Evolutionary conservation across 257 asterid species (phyloP).

Genomic region (Nicotiana attenuata): DNA sequence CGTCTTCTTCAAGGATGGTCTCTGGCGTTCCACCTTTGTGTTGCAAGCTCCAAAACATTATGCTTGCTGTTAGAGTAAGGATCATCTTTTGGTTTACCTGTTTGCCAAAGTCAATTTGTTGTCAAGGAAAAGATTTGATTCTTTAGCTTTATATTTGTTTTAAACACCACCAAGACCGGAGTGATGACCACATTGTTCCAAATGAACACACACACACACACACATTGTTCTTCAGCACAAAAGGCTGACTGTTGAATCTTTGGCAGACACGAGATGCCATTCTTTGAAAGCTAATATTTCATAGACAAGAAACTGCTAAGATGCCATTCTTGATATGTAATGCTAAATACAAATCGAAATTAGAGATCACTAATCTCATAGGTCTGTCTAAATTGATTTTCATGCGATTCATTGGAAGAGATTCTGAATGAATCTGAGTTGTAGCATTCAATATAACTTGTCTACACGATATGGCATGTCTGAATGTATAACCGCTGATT

Average conservation of each 20-base stretch:
- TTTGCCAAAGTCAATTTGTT: not conserved
- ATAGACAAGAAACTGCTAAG: no score
- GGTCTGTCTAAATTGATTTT: not conserved
- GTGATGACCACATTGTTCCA: no score
- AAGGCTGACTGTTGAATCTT: no score
- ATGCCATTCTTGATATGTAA: not conserved
- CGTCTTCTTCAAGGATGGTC: conserved; percentile 11
- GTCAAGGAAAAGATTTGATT: not conserved
- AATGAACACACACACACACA: no score
- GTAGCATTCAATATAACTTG: not conserved
- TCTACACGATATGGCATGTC: not conserved
- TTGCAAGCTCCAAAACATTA: conserved; percentile 13
- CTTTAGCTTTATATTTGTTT: no score
- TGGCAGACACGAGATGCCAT: no score
- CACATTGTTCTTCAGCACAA: no score
- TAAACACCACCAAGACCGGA: no score
- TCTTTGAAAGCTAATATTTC: not conserved
- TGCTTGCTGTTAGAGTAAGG: conserved; percentile 9
- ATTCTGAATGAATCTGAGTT: not conserved
- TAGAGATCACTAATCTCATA: not conserved
- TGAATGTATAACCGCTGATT: not conserved
- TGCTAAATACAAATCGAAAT: not conserved
- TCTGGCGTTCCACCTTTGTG: conserved; percentile 3
- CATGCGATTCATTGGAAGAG: not conserved
- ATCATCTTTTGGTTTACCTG: conserved; percentile 12